These are phyloP conservation scores for Camellia lanceoleosa DNA, from an alignment of 148 eudicot species.

Conservation along the genomic window DNA sequence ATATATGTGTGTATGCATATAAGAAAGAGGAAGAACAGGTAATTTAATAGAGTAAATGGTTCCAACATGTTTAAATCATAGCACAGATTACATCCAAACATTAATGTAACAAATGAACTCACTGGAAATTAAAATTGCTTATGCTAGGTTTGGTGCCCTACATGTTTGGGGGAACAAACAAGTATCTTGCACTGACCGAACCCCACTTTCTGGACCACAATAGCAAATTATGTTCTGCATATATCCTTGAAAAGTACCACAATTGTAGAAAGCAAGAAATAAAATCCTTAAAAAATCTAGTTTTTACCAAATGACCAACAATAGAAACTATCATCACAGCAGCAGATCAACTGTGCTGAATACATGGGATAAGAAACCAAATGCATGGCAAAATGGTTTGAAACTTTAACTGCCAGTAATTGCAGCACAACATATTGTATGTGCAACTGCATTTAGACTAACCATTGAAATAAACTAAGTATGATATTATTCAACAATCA, in stretches of 20 bases:
- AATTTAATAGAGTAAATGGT: no score
- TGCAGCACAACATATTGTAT: no score
- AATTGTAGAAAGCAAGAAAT: background rate
- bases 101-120: background rate
- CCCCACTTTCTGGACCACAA: background rate
- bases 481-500: no score
- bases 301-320: background rate
- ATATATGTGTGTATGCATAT: no score
- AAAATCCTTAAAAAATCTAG: background rate
- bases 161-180: background rate
- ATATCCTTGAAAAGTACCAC: no score
- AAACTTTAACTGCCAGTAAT: no score
- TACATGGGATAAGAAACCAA: background rate
- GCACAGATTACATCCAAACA: background rate
- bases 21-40: no score
- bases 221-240: background rate
- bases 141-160: background rate
- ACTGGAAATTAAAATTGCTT: background rate
- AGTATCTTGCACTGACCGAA: background rate
- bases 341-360: background rate
- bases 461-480: no score
- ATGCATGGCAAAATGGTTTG: background rate
- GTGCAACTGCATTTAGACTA: no score
- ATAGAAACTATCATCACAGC: background rate
- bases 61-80: background rate